These are phyloP conservation scores for Trichophaea hybrida DNA, from an alignment of 2,329 filamentous ascomycete genomes.

Conservation along the genomic window DNA sequence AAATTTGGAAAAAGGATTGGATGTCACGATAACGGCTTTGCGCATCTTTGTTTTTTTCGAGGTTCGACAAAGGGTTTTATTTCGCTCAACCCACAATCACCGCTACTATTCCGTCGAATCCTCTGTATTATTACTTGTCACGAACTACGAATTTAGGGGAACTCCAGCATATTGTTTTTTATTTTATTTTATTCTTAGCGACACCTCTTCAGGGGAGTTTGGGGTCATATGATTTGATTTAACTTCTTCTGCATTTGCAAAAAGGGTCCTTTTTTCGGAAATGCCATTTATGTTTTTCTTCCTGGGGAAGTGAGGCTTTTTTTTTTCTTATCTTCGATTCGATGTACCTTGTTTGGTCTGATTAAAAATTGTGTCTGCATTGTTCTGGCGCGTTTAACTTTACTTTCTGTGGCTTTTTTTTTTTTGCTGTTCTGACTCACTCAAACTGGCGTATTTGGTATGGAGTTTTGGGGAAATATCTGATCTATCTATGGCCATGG, in stretches of 20 bases:
- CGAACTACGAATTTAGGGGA: neutral
- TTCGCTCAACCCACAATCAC: neutral
- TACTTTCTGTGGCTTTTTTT: neutral
- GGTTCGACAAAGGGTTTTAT: neutral
- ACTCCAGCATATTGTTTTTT: neutral
- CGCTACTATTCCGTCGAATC: neutral
- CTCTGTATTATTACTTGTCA: neutral
- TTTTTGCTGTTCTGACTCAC: neutral
- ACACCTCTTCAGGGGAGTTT: neutral
- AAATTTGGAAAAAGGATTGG: neutral
- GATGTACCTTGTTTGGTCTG: no score
- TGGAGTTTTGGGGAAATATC: neutral
- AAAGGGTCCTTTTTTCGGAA: slow-evolving; percentile 2
- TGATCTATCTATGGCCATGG: no score
- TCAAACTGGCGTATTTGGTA: neutral
- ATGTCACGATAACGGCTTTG: neutral
- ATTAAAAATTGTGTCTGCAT: neutral
- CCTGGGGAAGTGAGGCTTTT: slow-evolving; percentile 7
- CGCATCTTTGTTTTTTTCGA: neutral
- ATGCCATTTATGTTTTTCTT: slow-evolving; percentile 1
- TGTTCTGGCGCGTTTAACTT: neutral
- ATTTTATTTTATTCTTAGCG: neutral
- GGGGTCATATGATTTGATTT: neutral
- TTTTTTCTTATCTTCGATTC: slow-evolving; percentile 12
- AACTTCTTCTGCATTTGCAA: slow-evolving; percentile 2